These are phyloP conservation scores for Tylopilus plumbeoviolaceoides DNA, from an alignment of 768 basidiomycete species.

Conservation along the genomic window DNA sequence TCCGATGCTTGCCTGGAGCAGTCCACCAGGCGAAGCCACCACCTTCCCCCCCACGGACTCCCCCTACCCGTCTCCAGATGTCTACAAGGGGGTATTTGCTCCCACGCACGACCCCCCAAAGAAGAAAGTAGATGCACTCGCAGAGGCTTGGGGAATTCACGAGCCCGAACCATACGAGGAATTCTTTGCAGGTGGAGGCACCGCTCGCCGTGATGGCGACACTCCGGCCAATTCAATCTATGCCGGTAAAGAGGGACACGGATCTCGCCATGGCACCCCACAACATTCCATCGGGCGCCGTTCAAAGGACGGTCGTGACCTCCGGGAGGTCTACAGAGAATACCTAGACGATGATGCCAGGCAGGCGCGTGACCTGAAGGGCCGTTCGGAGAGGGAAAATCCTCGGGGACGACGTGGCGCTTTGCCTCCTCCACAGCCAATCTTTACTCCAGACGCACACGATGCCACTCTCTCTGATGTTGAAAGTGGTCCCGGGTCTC, in stretches of 20 bases:
- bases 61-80: slow-evolving; percentile 49
- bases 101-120: slow-evolving; percentile 58
- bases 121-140: slow-evolving; percentile 85
- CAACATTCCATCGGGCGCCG: slow-evolving; percentile 34
- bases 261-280: slow-evolving; percentile 34
- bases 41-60: slow-evolving; percentile 37
- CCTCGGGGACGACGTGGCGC: slow-evolving; percentile 44
- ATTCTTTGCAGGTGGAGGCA: slow-evolving; percentile 78
- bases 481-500: slow-evolving; percentile 37
- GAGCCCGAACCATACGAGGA: slow-evolving; percentile 91
- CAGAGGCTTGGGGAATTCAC: slow-evolving; percentile 91
- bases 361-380: slow-evolving; percentile 28
- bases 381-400: slow-evolving; percentile 33
- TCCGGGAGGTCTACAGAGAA: slow-evolving; percentile 43
- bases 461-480: slow-evolving; percentile 42
- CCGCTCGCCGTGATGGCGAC: slow-evolving; percentile 42
- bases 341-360: slow-evolving; percentile 38
- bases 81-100: slow-evolving; percentile 42
- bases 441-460: slow-evolving; percentile 61
- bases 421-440: slow-evolving; percentile 81
- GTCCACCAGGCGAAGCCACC: slow-evolving; percentile 37
- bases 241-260: slow-evolving; percentile 54
- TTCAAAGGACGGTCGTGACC: slow-evolving; percentile 48
- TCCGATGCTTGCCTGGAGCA: slow-evolving; percentile 77
- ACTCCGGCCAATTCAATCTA: slow-evolving; percentile 67